Base-by-base conservation (phyloP, 2,329 filamentous ascomycete species). In the Alternaria postmessia region DNA sequence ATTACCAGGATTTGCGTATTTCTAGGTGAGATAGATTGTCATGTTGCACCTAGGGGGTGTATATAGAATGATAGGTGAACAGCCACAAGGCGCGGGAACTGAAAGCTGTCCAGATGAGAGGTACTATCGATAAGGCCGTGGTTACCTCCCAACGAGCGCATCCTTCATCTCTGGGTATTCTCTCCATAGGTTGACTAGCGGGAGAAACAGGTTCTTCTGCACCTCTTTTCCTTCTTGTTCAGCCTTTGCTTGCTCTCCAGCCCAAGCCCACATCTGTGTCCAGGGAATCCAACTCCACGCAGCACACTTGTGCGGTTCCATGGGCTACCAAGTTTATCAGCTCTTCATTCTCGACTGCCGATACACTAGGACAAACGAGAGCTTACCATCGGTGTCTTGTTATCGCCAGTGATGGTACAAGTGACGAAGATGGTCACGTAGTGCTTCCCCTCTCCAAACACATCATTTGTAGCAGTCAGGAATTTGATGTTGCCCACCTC, bases 351-450 rank as follows among this genome's bases (percentile, higher is more conserved):
- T 7, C 44, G 7, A 36, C 28, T 11, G 14, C 20, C 9, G 22
- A 8, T 16, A 5, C 8, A 49, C 1, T 3, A 12, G n/a, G 4
- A 38, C 16, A 7, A 30, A 30, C 28, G 24, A 30, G 5, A 36
- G 67, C 82, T 70, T 59, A 90, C 89, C 81, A 83, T 56, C 0
- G 89, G 85, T 64, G 85, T 75, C 26, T 82, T 82, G 0, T 70
- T 64, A 16, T 82, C 79, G 26, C 87, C 82, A 0, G 78, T 71
- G 66, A 86, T 79, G 44, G 76, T 78, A 42, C 86, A 87, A 0
- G 81, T 79, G 62, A 92, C 85, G 66, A 91, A 93, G 3, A 93
- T 75, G 0, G 91, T 94, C 51, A 93, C 82, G 70, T 94, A 94
- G 72, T 94, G 91, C 75, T 89, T 91, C 0, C 77, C 78, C n/a